Conservation (phyloP, 352 stramenopile species). For the Pythium grandisporangium region DNA sequence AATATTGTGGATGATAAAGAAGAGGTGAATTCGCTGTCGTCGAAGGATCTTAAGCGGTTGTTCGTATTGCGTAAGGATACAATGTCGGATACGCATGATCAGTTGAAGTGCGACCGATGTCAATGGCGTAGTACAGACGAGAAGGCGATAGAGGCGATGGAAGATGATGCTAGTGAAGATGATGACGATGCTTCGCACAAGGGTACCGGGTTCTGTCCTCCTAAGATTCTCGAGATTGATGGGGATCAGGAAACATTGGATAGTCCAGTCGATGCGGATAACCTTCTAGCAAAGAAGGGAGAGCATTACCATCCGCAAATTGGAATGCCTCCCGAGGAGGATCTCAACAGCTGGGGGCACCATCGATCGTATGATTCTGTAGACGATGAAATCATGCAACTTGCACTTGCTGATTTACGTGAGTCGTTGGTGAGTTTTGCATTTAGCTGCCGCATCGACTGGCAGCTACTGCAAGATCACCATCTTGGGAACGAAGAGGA, state of each 20-base stretch:
- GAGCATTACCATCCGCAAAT: conserved; percentile 78
- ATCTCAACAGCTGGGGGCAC: conserved; percentile 97
- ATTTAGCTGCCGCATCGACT: conserved; percentile 96
- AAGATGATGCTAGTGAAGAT: conserved; percentile 1
- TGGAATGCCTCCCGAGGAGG: conserved; percentile 95
- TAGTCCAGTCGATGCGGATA: neutral
- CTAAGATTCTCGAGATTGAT: conserved; percentile 10
- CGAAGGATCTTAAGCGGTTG: conserved; percentile 84
- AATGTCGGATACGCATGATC: conserved; percentile 94
- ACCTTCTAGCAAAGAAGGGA: conserved; percentile 2
- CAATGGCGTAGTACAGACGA: conserved; percentile 61
- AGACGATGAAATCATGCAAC: conserved; percentile 95
- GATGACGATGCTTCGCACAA: conserved; percentile 4
- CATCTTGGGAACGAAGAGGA: conserved; percentile 73
- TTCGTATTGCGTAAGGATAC: conserved; percentile 85
- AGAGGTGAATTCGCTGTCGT: conserved; percentile 94
- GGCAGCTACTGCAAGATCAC: conserved; percentile 88
- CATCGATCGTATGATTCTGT: conserved; percentile 93
- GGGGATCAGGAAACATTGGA: conserved; percentile 6
- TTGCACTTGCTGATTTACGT: conserved; percentile 11
- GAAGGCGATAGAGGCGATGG: conserved; percentile 9
- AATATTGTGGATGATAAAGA: conserved; percentile 99
- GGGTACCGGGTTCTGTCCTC: too few relatives aligned
- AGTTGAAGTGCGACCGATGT: conserved; percentile 94
- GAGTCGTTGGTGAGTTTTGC: conserved; percentile 91